phyloP scores from a whole-genome alignment of 2,329 filamentous ascomycete species.

The Aureobasidium sp. region DNA sequence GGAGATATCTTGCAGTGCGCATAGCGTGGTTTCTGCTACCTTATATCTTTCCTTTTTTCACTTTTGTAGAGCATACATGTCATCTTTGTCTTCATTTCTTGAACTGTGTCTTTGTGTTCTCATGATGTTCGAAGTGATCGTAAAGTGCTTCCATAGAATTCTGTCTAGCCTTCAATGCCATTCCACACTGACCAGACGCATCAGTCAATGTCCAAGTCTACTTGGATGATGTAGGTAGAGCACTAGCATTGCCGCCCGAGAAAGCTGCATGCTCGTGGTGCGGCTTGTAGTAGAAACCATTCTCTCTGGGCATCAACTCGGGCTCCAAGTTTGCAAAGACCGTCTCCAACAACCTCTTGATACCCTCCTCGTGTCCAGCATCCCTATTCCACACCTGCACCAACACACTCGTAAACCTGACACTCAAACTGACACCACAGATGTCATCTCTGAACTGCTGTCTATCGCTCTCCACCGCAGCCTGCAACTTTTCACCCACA shows the following conservation, averaged over 20 bases:
- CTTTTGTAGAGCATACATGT: slow-evolving; percentile 13
- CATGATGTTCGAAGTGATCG: not conserved
- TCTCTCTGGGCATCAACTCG: slow-evolving; percentile 62
- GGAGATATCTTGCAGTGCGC: slow-evolving; percentile 13
- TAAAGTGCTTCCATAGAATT: not conserved
- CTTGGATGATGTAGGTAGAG: not conserved
- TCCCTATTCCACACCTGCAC: slow-evolving; percentile 93
- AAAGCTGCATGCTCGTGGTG: slow-evolving; percentile 81
- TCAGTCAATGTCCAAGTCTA: no score
- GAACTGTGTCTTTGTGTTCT: not conserved
- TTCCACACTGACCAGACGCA: not conserved
- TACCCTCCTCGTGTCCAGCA: slow-evolving; percentile 68
- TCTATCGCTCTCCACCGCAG: slow-evolving; percentile 54
- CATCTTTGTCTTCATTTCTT: not conserved
- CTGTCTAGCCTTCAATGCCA: not conserved
- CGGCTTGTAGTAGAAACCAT: slow-evolving; percentile 67
- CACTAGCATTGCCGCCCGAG: not conserved
- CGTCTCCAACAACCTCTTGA: slow-evolving; percentile 65
- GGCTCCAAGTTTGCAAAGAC: slow-evolving; percentile 67
- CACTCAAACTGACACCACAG: slow-evolving; percentile 79
- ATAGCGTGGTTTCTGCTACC: slow-evolving; percentile 17
- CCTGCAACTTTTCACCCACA: slow-evolving; percentile 73
- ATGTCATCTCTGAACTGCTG: slow-evolving; percentile 67
- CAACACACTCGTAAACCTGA: slow-evolving; percentile 82
- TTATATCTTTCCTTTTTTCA: not conserved